Conservation (phyloP, 2,329 filamentous ascomycete genomes). For the Hirsutella thompsonii region DNA sequence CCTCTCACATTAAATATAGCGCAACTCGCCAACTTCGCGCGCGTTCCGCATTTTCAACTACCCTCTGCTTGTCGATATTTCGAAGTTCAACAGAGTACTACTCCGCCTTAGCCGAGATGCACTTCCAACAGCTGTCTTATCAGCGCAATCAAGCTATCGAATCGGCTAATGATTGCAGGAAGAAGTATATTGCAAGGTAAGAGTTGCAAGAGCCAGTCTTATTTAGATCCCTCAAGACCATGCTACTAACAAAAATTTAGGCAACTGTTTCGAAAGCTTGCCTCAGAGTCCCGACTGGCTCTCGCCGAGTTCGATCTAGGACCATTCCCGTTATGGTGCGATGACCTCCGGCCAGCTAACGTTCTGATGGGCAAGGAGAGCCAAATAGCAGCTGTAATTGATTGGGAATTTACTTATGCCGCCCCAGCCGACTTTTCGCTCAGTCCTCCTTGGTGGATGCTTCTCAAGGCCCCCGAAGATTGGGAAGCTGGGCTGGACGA, state of each 20-base stretch:
- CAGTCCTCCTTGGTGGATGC: conserved; percentile 26
- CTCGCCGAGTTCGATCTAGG: conserved; percentile 9
- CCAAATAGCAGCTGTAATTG: conserved; percentile 22
- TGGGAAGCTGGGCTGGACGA: conserved; percentile 16
- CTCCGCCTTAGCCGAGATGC: conserved; percentile 20
- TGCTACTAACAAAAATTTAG: neutral
- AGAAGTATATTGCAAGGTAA: conserved; percentile 26
- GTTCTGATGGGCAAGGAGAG: conserved; percentile 17
- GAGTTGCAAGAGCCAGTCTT: too few relatives aligned
- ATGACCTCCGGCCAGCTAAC: conserved; percentile 20
- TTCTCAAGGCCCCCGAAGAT: conserved; percentile 17
- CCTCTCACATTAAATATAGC: neutral
- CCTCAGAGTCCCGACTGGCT: conserved; percentile 7
- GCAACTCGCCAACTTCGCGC: neutral
- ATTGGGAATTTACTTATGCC: conserved; percentile 27
- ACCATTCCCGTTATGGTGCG: conserved; percentile 11
- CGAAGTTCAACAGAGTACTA: conserved; percentile 15
- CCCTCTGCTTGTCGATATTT: neutral
- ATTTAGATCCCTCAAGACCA: neutral
- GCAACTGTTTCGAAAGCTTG: conserved; percentile 18
- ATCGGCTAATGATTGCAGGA: conserved; percentile 22
- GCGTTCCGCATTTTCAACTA: neutral
- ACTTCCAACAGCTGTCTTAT: conserved; percentile 22
- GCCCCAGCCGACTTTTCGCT: conserved; percentile 19
- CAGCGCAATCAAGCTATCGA: conserved; percentile 23